phyloP scores from a whole-genome alignment of 768 basidiomycete genomes.

The Mycena polygramma region DNA sequence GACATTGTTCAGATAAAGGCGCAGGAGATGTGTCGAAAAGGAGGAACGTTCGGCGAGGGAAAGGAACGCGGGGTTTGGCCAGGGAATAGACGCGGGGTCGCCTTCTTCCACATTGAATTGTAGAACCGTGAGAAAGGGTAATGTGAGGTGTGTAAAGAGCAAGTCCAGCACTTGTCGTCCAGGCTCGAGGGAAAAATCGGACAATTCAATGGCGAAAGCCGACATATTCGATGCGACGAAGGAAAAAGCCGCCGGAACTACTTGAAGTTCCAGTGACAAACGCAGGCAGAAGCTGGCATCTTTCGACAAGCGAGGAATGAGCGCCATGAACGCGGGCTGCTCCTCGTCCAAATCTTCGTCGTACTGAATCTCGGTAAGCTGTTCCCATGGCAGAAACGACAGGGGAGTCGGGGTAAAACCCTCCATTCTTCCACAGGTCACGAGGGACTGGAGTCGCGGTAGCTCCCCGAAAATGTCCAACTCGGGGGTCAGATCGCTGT shows the following conservation, averaged over 20 bases:
- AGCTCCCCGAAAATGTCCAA: background rate
- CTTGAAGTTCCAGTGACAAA: background rate
- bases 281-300: background rate
- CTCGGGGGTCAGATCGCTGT: no score
- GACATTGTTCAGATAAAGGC: background rate
- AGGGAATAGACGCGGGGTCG: background rate
- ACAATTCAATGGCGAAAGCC: background rate
- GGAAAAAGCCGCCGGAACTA: background rate
- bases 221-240: background rate
- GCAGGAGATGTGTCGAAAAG: background rate
- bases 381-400: background rate
- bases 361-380: background rate
- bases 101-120: background rate
- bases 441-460: background rate
- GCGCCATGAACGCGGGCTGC: background rate
- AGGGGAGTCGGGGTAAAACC: background rate
- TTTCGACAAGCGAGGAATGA: background rate
- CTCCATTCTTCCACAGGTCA: background rate
- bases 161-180: background rate
- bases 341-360: background rate
- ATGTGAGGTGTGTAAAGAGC: background rate
- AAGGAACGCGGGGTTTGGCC: constrained; percentile 5
- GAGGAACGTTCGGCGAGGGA: constrained; percentile 7
- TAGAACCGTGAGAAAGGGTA: background rate
- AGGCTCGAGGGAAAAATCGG: background rate